phyloP scores from a whole-genome alignment of 352 stramenopile species.

The Phytophthora colocasiae region DNA sequence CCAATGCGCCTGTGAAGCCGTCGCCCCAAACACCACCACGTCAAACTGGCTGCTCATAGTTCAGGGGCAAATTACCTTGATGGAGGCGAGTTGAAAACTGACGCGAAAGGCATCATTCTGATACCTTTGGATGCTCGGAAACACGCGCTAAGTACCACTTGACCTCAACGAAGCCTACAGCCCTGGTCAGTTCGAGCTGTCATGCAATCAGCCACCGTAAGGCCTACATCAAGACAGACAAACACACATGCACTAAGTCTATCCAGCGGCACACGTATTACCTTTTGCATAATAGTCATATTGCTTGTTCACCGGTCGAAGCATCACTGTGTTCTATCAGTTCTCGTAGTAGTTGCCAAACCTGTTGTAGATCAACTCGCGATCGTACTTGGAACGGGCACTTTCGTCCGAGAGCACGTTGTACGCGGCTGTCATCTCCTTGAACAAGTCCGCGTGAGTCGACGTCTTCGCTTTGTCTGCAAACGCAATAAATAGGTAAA shows the following conservation, averaged over 20 bases:
- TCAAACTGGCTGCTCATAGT: slow-evolving; percentile 35
- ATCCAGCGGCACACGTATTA: not conserved
- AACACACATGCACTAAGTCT: too few relatives aligned
- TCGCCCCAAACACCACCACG: slow-evolving; percentile 84
- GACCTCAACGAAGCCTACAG: slow-evolving; percentile 9
- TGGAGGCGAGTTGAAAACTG: slow-evolving; percentile 8
- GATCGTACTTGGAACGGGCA: slow-evolving; percentile 73
- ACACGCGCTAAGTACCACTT: slow-evolving; percentile 2
- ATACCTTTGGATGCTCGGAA: not conserved
- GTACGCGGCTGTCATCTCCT: slow-evolving; percentile 88
- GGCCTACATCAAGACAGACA: not conserved
- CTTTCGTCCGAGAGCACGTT: slow-evolving; percentile 77
- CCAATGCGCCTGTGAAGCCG: slow-evolving; percentile 81
- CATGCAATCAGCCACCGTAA: not conserved
- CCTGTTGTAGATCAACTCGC: slow-evolving; percentile 67
- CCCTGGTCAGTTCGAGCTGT: slow-evolving; percentile 3
- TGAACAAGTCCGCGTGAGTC: slow-evolving; percentile 76
- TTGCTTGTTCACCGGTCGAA: slow-evolving; percentile 7
- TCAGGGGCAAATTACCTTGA: not conserved
- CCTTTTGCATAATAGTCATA: slow-evolving; percentile 18
- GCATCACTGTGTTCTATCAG: slow-evolving; percentile 12
- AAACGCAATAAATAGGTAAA: slow-evolving; percentile 10
- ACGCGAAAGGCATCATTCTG: not conserved
- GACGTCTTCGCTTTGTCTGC: slow-evolving; percentile 79
- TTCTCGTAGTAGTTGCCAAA: slow-evolving; percentile 63